Evolutionary conservation across 2,329 filamentous ascomycete genomes (phyloP), one percentile per base, ranked within the genome.

Genomic region (Cladophialophora chaetospira): DNA sequence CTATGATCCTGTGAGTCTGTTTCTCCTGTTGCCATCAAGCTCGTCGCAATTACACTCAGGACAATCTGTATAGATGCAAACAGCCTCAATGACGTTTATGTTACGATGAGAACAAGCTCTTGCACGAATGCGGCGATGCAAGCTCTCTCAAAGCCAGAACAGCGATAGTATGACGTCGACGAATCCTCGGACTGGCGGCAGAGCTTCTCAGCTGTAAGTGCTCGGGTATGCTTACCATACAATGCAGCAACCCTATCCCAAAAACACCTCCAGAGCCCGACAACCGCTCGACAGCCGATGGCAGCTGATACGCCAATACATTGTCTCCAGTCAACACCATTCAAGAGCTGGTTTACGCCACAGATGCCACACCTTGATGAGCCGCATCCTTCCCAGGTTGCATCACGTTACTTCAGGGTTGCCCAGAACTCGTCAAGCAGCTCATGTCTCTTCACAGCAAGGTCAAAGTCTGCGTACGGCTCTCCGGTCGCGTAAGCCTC

Each of bases 401-500:
- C 1, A 38, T 23, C 23, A 40, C 48, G 15, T 15, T 45, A 19
- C 29, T 53, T 45, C 45, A 61, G 33, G 21, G 50, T 60, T 11
- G 51, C 62, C 62, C 62, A 66, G 44, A 66, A 66, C 60, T 65
- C 66, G 49, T 79, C 75, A 25, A 83, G 57, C 68, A 81, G 72
- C 64, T 73, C 68, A 66, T 81, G 79, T n/a, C 80, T 70, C 61
- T 66, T 66, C 3, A 79, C 63, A 0, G 79, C 80, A 53, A 75
- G 68, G 36, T 72, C 72, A 66, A 78, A 78, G 15, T 73, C 67
- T 44, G 73, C 78, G 59, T 72, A 70, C 73, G 64, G n/a, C 74
- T 65, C 13, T 73, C 60, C 21, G 67, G 60, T n/a, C 4, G 79
- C 79, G 70, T 77, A 83, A 1, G 73, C 74, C 63, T 87, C 83